Evolutionary conservation across 495 filamentous ascomycete species (phyloP).

Genomic region (Neurospora sp.): DNA sequence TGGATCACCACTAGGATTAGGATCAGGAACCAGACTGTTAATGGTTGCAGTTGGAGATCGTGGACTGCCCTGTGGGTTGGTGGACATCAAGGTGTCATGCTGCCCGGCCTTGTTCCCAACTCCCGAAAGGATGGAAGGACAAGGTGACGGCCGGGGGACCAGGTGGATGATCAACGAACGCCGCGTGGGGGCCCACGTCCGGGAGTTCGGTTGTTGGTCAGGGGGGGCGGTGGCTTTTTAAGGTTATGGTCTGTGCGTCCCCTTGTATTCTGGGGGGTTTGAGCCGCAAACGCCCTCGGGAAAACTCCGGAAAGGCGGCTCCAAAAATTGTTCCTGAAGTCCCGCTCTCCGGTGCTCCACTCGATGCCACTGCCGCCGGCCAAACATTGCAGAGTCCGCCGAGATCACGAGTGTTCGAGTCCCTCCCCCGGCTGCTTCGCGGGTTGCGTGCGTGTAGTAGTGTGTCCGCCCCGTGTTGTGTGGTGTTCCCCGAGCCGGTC

Average conservation of each 20-base stretch:
- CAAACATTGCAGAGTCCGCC: constrained; percentile 1
- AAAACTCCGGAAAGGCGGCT: neutral
- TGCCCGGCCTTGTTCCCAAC: neutral
- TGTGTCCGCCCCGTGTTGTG: neutral
- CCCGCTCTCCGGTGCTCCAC: neutral
- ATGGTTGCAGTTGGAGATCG: neutral
- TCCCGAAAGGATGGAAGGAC: neutral
- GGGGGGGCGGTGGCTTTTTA: neutral
- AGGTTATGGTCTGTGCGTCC: neutral
- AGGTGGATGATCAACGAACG: neutral
- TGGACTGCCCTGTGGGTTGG: neutral
- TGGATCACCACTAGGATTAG: neutral
- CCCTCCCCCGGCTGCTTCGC: constrained; percentile 1
- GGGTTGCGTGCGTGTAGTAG: neutral
- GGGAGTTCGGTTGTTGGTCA: neutral
- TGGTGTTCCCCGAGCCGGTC: neutral
- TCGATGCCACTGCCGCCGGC: neutral
- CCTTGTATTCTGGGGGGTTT: neutral
- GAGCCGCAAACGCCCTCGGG: neutral
- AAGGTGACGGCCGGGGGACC: neutral
- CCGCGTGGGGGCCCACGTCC: neutral
- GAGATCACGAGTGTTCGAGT: constrained; percentile 1
- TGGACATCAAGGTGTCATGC: neutral
- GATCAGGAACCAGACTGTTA: neutral
- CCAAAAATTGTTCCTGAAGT: neutral